Conservation (phyloP, 768 basidiomycete species). For the Agaricus sinodeliciosus region DNA sequence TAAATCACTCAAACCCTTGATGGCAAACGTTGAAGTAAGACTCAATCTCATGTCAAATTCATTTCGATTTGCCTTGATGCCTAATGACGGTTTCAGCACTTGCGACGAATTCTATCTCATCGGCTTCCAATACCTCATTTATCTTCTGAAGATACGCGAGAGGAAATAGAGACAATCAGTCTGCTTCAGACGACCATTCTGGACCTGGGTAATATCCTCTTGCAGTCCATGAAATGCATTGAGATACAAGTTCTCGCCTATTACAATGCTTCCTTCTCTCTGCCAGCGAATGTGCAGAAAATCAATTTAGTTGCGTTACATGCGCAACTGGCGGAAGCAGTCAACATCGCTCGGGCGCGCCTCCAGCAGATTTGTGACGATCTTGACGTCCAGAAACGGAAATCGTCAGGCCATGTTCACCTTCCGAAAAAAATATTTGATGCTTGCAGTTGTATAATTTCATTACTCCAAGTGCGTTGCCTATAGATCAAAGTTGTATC, state of each 20-base stretch:
- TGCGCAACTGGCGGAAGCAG: conserved; percentile 16
- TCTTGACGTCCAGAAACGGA: conserved; percentile 19
- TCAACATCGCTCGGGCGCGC: conserved; percentile 20
- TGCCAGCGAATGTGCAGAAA: not conserved
- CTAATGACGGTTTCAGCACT: conserved; percentile 19
- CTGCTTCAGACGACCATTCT: conserved; percentile 21
- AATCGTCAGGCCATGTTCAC: conserved; percentile 14
- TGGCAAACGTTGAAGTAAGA: conserved; percentile 31
- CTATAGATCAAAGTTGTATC: conserved; percentile 12
- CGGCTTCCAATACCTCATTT: conserved; percentile 23
- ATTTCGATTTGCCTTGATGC: not conserved
- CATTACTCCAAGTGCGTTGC: conserved; percentile 30
- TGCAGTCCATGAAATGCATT: conserved; percentile 27
- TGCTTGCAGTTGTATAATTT: conserved; percentile 34
- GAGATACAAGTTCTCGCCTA: conserved; percentile 25
- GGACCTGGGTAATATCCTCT: conserved; percentile 27
- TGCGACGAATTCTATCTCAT: conserved; percentile 39
- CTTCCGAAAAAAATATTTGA: conserved; percentile 25
- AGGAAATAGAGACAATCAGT: conserved; percentile 11
- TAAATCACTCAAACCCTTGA: conserved; percentile 34
- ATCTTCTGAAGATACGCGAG: conserved; percentile 3
- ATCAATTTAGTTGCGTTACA: conserved; percentile 14
- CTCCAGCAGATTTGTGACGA: conserved; percentile 27
- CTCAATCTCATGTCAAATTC: not conserved
- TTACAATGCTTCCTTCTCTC: conserved; percentile 19